A percentile compares a stretch with the other conserved stretches of the same genome.
Evolutionary conservation across 1,284 basidiomycete genomes (phyloP).

Genomic region (Erythrobasidium hasegawianum): DNA sequence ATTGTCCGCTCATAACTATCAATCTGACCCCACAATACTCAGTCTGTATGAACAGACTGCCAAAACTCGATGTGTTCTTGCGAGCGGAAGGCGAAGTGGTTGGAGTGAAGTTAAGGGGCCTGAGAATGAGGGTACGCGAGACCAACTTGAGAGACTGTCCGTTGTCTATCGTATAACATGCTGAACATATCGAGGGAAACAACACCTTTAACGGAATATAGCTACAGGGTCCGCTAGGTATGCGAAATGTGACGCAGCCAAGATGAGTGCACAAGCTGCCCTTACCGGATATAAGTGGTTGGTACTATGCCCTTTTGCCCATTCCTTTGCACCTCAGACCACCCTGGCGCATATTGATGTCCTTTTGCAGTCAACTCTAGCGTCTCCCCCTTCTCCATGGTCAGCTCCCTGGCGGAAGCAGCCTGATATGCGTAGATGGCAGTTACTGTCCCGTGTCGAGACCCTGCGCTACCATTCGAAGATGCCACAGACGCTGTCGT

Average conservation of each 20-base stretch:
- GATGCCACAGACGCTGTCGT: conserved; percentile 15
- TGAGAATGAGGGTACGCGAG: too few species aligned
- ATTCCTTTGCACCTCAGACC: conserved; percentile 27
- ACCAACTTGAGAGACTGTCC: too few species aligned
- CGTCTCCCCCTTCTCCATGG: conserved; percentile 17
- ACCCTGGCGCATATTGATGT: conserved; percentile 14
- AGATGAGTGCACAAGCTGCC: neutral
- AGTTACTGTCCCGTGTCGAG: conserved; percentile 21
- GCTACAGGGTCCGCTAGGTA: too few species aligned
- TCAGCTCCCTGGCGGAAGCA: conserved; percentile 13
- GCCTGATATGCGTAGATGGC: conserved; percentile 24
- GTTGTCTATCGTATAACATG: too few species aligned
- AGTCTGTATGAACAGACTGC: too few species aligned
- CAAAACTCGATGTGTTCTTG: too few species aligned
- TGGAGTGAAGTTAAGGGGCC: too few species aligned
- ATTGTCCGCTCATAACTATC: too few species aligned
- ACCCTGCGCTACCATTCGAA: conserved; percentile 3
- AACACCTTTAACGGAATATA: too few species aligned
- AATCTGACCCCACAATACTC: too few species aligned
- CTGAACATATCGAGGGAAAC: too few species aligned
- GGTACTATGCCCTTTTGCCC: conserved; percentile 29
- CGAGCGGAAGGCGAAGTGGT: too few species aligned
- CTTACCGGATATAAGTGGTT: conserved; percentile 20
- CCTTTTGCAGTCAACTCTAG: conserved; percentile 29
- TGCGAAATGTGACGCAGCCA: neutral